Evolutionary conservation across 2,329 filamentous ascomycete species (phyloP).

Genomic region (Ramularia endophylla): DNA sequence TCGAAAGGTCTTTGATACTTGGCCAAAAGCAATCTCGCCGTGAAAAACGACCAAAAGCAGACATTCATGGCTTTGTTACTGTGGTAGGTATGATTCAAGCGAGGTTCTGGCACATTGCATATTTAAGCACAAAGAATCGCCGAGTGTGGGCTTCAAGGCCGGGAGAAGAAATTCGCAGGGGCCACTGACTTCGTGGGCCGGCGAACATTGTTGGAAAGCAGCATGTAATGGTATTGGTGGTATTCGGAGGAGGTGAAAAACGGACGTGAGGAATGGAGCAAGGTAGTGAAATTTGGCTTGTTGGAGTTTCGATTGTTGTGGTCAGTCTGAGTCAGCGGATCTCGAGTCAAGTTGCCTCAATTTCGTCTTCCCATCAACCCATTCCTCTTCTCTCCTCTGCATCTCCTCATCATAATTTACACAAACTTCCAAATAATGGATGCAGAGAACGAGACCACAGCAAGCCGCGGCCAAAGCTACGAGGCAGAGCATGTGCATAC

Average conservation of each 20-base stretch:
- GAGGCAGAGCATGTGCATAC: slow-evolving; percentile 83
- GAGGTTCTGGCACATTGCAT: no score
- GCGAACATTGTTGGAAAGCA: background rate
- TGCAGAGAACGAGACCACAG: background rate
- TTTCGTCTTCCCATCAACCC: background rate
- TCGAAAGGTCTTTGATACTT: no score
- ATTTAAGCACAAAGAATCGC: no score
- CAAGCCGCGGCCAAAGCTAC: slow-evolving; percentile 51
- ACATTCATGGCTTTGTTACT: no score
- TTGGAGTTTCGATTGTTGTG: background rate
- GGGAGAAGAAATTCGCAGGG: background rate
- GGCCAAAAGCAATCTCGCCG: no score
- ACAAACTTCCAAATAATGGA: background rate
- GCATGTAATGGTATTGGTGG: background rate
- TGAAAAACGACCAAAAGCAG: no score
- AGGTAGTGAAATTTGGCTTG: background rate
- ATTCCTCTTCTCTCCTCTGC: background rate
- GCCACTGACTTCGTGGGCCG: background rate
- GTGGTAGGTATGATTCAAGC: no score
- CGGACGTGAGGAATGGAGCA: background rate
- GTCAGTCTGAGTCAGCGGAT: background rate
- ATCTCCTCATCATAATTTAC: no score
- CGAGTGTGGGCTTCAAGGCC: background rate
- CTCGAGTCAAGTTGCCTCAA: background rate
- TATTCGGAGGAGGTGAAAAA: background rate